phyloP scores from a whole-genome alignment of 1,139 yeast species.

The Wickerhamomyces sp. region DNA sequence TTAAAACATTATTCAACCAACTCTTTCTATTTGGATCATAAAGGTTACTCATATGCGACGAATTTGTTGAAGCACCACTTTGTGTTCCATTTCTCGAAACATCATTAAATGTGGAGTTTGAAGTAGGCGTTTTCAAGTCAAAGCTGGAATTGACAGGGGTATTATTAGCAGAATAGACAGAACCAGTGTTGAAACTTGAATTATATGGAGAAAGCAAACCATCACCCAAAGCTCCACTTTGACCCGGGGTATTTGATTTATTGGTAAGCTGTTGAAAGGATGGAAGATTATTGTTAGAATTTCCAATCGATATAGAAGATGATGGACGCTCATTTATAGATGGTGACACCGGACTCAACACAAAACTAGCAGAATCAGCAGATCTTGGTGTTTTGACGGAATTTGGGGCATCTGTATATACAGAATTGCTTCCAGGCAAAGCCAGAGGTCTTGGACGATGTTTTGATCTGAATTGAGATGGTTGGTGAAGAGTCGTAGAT shows the following conservation, averaged over 20 bases:
- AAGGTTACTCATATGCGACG: background rate
- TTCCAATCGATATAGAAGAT: background rate
- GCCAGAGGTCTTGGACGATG: conserved; percentile 23
- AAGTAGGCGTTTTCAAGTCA: conserved; percentile 2
- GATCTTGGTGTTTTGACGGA: conserved; percentile 20
- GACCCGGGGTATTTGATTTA: background rate
- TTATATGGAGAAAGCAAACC: conserved; percentile 18
- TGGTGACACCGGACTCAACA: conserved; percentile 11
- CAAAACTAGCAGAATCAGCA: conserved; percentile 12
- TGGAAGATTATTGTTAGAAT: conserved; percentile 4
- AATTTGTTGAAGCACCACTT: background rate
- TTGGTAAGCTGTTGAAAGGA: conserved; percentile 11
- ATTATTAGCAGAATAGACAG: conserved; percentile 5
- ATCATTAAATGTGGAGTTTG: conserved; percentile 7
- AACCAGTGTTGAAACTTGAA: conserved; percentile 12
- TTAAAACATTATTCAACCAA: conserved; percentile 18
- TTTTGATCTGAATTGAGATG: conserved; percentile 21
- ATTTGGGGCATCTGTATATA: conserved; percentile 18
- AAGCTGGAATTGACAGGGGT: conserved; percentile 8
- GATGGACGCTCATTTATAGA: background rate
- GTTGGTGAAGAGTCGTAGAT: conserved; percentile 12
- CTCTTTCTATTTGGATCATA: conserved; percentile 8
- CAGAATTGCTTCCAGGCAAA: conserved; percentile 8
- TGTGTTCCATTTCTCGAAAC: conserved; percentile 3
- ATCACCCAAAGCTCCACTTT: too few species aligned